Evolutionary conservation across 176 grass and related monocot genomes (phyloP), one percentile per base, ranked within the genome.

Genomic region (Paspalum notatum): DNA sequence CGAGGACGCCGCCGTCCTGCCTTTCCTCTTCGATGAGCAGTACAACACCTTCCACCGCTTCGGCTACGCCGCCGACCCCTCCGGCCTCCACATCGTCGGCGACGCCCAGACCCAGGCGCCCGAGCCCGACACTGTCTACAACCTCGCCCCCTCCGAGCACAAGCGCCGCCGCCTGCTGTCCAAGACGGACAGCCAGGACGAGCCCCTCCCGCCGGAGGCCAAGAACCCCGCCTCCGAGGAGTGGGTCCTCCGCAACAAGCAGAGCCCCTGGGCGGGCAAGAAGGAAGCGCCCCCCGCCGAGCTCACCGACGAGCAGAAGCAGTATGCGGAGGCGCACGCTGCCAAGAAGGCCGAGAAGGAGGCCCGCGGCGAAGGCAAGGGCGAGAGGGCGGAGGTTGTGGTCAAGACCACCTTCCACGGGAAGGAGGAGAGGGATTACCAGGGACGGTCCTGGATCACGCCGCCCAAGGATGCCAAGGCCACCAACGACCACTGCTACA

Each of bases 331-430:
- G 68, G 96, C 87, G 2, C 84, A 99, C 12, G 96, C 96, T 0
- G 90, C 84, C 59, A 99, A 99, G 88, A 99, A 99, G 96, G 92
- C 96, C 0, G 96, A 95, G 82, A 99, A 95, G 85, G 96, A 99
- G 90, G 90, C 90, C 6, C 85, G 88, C 0, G 91, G 16, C 4
- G 96, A 99, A 78, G 90, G 93, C 41, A 84, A 83, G 62, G 81
- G 42, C 1, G 86, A 95, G 40, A 93, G 84, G 71, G 10, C 87
- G 0, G 92, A 93, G 53, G 46, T 95, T 50, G 88, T 82, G 11
- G 88, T 82, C 76, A 99, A 99, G 89, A 95, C 79, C 62, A 95
- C 92, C 59, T 99, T 99, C 75, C 96, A 99, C 46, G 92, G 96
- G 21, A 99, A 95, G 86, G 90, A 98, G 79, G 90, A 99, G 88